Evolutionary conservation across 129 eudicot species (phyloP), one percentile per base, ranked within the genome.

Genomic region (Chrysanthemum makinoi): DNA sequence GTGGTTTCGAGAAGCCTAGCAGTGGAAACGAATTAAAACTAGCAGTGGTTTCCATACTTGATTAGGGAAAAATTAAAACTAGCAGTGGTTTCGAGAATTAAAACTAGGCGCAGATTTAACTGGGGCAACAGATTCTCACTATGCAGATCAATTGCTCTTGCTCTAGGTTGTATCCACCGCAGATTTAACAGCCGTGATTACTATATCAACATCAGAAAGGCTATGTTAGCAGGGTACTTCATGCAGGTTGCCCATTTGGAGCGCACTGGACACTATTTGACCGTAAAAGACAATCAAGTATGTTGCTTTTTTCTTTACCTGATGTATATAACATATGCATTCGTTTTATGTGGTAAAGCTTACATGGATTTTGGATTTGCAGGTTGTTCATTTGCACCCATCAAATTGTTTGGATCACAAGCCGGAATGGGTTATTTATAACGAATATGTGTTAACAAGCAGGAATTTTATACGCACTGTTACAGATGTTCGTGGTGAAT

Each of bases 211-310:
- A 24, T 24, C 28, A 24, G 28, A 24, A 24, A 24, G 76, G 98
- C 98, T 67, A 88, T 92, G 94, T 30, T 89, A 46, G 87, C 98
- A 56, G 98, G 98, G 24, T 92, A 92, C 68, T 92, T 89, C 75
- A 92, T 92, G 98, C 98, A 92, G 86, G 98, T 92, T 66, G 98
- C 95, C 56, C 98, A 92, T 79, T 72, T n/a, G n/a, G n/a, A 89
- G 82, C 90, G 87, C 3, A 92, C 95, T 12, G 98, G 98, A 19
- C 96, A 92, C 69, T 92, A 92, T 78, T 70, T 89, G 72, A 92
- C 98, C 2, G 98, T 92, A 39, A 92, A 92, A 73, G 98, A 92
- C 66, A 92, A 92, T 74, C 98, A 92, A 78, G 24, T 22, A 22
- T 22, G 24, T 22, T 1, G 24, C 1, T 22, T 96, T 88, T 76